Conservation (phyloP, 2,329 filamentous ascomycete species). For the Venturiaceae sp. region DNA sequence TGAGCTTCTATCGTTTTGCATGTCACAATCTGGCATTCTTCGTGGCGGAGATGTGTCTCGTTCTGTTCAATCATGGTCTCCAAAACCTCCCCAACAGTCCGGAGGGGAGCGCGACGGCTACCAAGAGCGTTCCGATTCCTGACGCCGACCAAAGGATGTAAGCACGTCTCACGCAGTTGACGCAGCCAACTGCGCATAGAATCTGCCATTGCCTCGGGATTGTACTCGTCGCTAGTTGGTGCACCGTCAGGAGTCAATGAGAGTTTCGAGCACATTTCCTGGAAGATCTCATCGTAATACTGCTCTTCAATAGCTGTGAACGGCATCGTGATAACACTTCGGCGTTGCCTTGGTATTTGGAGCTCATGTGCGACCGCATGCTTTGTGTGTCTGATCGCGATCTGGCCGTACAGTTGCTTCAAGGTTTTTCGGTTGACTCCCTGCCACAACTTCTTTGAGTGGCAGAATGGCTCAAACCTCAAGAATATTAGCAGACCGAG, state of each 20-base stretch:
- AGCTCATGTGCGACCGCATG: conserved; percentile 70
- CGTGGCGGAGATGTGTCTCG: conserved; percentile 53
- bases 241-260: conserved; percentile 55
- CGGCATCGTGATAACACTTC: conserved; percentile 79
- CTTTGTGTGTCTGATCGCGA: conserved; percentile 82
- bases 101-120: conserved; percentile 52
- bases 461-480: conserved; percentile 65
- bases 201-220: conserved; percentile 48
- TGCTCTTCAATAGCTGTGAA: conserved; percentile 89
- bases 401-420: conserved; percentile 54
- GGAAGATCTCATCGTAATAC: conserved; percentile 69
- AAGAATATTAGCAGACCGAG: conserved; percentile 76
- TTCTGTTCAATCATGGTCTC: conserved; percentile 87
- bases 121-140: conserved; percentile 56
- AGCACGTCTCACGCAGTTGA: conserved; percentile 67
- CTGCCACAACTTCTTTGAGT: conserved; percentile 56
- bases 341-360: conserved; percentile 68
- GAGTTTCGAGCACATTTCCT: conserved; percentile 62
- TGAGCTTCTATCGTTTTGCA: conserved; percentile 63
- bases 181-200: conserved; percentile 73
- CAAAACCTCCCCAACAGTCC: conserved; percentile 78
- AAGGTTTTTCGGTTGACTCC: conserved; percentile 60
- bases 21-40: conserved; percentile 58
- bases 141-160: conserved; percentile 74
- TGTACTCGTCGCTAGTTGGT: conserved; percentile 54